A percentile compares a stretch with the other conserved stretches of the same genome.
Evolutionary conservation across 805 yeast genomes (phyloP).

Genomic region (Pichia nakasei): DNA sequence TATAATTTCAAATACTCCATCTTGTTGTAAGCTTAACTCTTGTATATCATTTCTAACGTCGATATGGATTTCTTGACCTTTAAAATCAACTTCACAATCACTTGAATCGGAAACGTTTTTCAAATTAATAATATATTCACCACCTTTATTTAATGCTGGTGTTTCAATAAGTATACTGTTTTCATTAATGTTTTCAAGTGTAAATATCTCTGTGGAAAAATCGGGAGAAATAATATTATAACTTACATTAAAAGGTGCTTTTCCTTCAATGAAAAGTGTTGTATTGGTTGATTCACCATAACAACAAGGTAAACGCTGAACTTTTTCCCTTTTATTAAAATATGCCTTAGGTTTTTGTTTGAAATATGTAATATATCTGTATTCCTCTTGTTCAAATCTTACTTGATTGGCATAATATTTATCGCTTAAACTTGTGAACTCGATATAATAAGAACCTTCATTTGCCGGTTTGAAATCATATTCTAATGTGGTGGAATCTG

Average conservation of each 20-base stretch:
- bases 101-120: constrained; percentile 65
- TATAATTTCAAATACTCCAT: constrained; percentile 33
- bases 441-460: constrained; percentile 76
- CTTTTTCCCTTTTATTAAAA: constrained; percentile 20
- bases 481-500: constrained; percentile 27
- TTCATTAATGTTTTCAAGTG: constrained; percentile 32
- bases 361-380: constrained; percentile 60
- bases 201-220: constrained; percentile 34
- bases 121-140: constrained; percentile 58
- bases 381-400: constrained; percentile 29
- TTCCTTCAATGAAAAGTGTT: constrained; percentile 63
- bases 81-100: constrained; percentile 66
- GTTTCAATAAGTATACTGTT: constrained; percentile 38
- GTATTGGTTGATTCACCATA: constrained; percentile 30
- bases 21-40: constrained; percentile 26
- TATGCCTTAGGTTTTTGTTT: constrained; percentile 57
- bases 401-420: constrained; percentile 39
- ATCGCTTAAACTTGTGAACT: constrained; percentile 57
- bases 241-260: constrained; percentile 63
- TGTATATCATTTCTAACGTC: constrained; percentile 68
- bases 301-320: constrained; percentile 20
- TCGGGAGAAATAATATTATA: constrained; percentile 61
- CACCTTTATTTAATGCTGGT: constrained; percentile 54
- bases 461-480: constrained; percentile 66
- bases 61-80: constrained; percentile 55